phyloP scores from a whole-genome alignment of 345 rosid genomes.

The Psidium friedrichsthalianum region DNA sequence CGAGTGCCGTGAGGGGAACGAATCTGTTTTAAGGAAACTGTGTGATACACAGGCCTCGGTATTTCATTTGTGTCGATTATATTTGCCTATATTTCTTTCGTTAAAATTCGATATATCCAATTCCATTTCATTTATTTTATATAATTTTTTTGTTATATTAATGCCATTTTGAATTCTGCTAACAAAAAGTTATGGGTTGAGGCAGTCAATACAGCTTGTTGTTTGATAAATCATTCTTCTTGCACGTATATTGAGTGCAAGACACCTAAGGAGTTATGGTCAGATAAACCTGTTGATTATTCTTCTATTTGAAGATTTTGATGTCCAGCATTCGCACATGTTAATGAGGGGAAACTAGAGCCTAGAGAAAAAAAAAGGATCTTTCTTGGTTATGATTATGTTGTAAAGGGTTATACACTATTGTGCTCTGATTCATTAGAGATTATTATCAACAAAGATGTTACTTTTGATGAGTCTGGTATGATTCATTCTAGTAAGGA shows the following conservation, averaged over 20 bases:
- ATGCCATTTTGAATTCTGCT: too few relatives aligned
- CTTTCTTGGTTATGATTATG: background rate
- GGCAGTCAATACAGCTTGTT: background rate
- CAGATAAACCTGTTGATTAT: background rate
- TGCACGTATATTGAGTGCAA: background rate
- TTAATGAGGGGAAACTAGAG: background rate
- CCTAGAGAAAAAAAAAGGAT: background rate
- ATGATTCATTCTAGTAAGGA: background rate
- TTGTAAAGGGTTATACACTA: background rate
- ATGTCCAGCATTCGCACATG: background rate
- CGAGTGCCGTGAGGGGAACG: too few relatives aligned
- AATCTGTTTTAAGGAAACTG: too few relatives aligned
- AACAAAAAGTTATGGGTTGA: background rate
- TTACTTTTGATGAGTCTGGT: background rate
- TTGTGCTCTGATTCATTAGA: background rate
- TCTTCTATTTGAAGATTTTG: too few relatives aligned
- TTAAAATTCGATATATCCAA: too few relatives aligned
- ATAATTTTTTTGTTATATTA: too few relatives aligned
- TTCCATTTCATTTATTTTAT: too few relatives aligned
- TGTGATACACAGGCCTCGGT: too few relatives aligned
- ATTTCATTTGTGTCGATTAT: too few relatives aligned
- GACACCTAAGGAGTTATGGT: background rate
- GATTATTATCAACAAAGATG: background rate
- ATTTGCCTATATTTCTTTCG: too few relatives aligned
- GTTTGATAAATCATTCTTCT: background rate